Conservation (phyloP, 2,329 filamentous ascomycete genomes). For the Alternaria dauci region DNA sequence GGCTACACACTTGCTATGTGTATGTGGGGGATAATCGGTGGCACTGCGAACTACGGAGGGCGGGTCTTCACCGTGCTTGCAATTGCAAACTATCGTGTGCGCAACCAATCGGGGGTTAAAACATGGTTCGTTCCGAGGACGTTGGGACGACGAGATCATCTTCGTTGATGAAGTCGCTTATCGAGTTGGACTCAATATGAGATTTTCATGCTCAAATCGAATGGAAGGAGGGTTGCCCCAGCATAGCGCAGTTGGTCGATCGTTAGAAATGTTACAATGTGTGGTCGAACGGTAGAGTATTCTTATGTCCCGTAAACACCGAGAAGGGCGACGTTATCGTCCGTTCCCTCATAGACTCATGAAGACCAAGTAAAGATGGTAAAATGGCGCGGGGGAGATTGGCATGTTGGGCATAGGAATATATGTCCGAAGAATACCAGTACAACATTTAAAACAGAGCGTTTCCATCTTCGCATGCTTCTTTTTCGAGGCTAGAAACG, state of each 20-base stretch:
- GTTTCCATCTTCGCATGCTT: neutral
- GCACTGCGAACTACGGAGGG: neutral
- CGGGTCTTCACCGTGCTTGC: neutral
- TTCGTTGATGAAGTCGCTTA: neutral
- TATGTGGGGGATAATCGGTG: neutral
- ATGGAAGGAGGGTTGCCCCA: neutral
- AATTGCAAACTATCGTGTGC: neutral
- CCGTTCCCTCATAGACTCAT: neutral
- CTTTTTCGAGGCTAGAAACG: neutral
- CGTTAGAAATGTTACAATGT: neutral
- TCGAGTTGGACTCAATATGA: neutral
- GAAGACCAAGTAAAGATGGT: neutral
- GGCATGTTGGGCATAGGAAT: neutral
- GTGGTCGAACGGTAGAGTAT: neutral
- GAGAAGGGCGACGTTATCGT: neutral
- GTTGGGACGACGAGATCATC: neutral
- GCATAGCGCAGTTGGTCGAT: neutral
- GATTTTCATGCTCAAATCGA: neutral
- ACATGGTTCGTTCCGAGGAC: neutral
- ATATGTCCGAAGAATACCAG: neutral
- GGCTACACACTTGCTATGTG: neutral
- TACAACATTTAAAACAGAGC: neutral
- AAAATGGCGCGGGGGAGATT: neutral
- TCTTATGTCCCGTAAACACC: neutral
- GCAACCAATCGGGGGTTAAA: neutral